Base-by-base conservation (phyloP, 495 filamentous ascomycete species). In the Xylaria intraflava region DNA sequence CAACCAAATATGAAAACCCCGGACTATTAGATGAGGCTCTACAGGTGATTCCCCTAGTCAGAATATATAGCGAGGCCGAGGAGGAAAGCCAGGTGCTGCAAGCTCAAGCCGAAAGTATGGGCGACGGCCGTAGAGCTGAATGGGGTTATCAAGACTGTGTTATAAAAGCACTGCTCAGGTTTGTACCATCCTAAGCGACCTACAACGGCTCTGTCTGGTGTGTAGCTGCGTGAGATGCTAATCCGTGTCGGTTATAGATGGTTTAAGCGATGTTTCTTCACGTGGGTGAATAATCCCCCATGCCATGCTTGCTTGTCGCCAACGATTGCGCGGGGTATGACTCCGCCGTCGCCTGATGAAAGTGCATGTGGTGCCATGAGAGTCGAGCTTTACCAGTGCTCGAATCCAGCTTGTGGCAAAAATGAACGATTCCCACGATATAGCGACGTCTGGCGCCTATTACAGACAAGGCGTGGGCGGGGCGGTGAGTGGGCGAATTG, bases 61-160 rank as follows among this genome's bases (percentile, higher is more conserved):
- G 85, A 57, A 85, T 99, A 62, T 96, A 97, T 68, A 79, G 84
- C 43, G 90, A 96, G 62, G 93, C 93, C 33, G 90, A 97, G 64
- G 90, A 97, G 61, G 91, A 97, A 65, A 82, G 79, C 49, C 86
- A 96, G 59, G 83, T 96, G 35, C 72, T 95, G 52, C 81, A 86
- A 59, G 93, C 90, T 0, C 81, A 92, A 65, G 92, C 93, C 9
- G 86, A 84, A 60, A 92, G 87, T 59, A 79, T 95, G 64, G 87
- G 86, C 2, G 80, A 84, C 44, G 82, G 81, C 20, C 77, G 79
- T 51, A 87, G 85, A 61, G 81, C 92, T 14, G 88, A 93, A 78
- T 99, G 94, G 94, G 91, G 90, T 12, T 96, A 96, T 63, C 94
- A 97, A 69, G 93, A 99, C 73, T 99, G 92, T 73, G 88, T 96